These are phyloP conservation scores for Falciphora oryzae DNA, from an alignment of 2,329 filamentous ascomycete genomes.

Conservation along the genomic window DNA sequence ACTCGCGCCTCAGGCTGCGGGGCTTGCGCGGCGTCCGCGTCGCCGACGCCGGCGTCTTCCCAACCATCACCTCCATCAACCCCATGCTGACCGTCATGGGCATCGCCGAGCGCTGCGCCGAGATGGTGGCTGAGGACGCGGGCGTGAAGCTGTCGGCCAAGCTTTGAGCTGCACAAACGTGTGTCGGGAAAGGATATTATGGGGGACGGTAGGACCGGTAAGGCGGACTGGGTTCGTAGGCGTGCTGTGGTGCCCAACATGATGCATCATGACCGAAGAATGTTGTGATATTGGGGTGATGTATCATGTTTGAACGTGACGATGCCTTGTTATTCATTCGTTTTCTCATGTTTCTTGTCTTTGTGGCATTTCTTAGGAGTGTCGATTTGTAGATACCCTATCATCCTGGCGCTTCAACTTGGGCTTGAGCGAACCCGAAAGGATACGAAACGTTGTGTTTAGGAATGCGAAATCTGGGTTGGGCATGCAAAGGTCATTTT, in stretches of 20 bases:
- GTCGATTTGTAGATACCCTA: not conserved
- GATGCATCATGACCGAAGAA: too few species aligned
- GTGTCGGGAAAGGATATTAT: too few species aligned
- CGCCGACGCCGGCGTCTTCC: conserved; percentile 26
- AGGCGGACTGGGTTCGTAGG: too few species aligned
- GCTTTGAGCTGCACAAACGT: conserved; percentile 9
- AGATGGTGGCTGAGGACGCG: conserved; percentile 72
- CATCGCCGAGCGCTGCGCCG: conserved; percentile 77
- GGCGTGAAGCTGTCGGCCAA: conserved; percentile 27
- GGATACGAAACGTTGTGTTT: not conserved
- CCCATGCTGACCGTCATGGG: conserved; percentile 86
- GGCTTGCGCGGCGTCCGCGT: conserved; percentile 19
- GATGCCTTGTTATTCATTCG: not conserved
- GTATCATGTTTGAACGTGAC: not conserved
- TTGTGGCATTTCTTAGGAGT: not conserved
- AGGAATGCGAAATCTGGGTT: too few species aligned
- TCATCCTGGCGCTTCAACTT: not conserved
- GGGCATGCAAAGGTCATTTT: too few species aligned
- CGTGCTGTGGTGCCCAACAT: too few species aligned
- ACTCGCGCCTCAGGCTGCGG: conserved; percentile 20
- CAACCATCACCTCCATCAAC: conserved; percentile 53
- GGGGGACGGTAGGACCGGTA: too few species aligned
- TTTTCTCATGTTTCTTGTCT: not conserved
- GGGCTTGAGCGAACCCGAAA: not conserved
- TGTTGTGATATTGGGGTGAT: too few species aligned